phyloP scores from a whole-genome alignment of 768 basidiomycete genomes.

The Naganishia randhawae region DNA sequence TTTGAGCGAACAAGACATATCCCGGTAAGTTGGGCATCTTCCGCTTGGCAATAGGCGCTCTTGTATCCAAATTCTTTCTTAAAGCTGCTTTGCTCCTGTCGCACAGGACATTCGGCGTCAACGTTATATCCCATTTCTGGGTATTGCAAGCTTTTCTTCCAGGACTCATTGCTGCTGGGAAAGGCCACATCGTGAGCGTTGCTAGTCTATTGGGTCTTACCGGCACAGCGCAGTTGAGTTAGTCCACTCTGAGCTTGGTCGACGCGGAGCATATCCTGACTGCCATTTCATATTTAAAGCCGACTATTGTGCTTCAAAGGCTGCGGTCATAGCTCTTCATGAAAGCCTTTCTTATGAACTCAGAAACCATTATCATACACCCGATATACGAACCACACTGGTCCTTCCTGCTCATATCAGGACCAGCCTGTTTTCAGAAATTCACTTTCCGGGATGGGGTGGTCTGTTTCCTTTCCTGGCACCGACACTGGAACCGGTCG shows the following conservation, averaged over 20 bases:
- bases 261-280: neutral
- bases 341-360: conserved; percentile 85
- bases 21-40: conserved; percentile 59
- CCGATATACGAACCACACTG: conserved; percentile 79
- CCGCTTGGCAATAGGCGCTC: neutral
- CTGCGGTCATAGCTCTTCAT: conserved; percentile 74
- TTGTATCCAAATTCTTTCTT: too few relatives aligned
- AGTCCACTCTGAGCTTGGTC: conserved; percentile 39
- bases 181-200: conserved; percentile 83
- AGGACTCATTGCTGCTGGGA: conserved; percentile 68
- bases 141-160: conserved; percentile 89
- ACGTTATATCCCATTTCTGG: conserved; percentile 86
- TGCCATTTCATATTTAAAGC: conserved; percentile 53
- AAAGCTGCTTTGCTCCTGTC: neutral
- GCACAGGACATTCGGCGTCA: conserved; percentile 79
- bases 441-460: conserved; percentile 55
- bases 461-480: conserved; percentile 67
- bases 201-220: conserved; percentile 70
- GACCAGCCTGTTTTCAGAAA: conserved; percentile 69
- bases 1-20: conserved; percentile 68
- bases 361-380: conserved; percentile 71
- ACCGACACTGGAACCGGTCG: conserved; percentile 68
- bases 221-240: conserved; percentile 73
- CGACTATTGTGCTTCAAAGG: conserved; percentile 90
- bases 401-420: conserved; percentile 73